Percentiles rank a stretch among this genome's conserved stretches.
Conservation (phyloP, 140 eudicot genomes). For the Anethum foeniculum region DNA sequence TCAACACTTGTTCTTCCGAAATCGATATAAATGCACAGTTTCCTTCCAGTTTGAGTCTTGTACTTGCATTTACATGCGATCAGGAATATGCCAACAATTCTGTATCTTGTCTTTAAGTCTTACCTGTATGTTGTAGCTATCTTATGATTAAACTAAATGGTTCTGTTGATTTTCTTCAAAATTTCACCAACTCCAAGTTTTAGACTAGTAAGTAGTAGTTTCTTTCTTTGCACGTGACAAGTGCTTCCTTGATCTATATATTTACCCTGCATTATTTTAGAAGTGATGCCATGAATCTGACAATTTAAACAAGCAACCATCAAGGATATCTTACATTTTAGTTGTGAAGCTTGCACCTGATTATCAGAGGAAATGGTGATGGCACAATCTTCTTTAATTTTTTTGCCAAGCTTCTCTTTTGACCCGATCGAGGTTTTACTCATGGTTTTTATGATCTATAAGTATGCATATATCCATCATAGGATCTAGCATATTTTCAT, state of each 20-base stretch:
- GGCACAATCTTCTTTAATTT: background rate
- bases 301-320: background rate
- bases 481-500: background rate
- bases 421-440: too few species aligned
- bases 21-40: background rate
- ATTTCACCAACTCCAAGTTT: background rate
- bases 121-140: background rate
- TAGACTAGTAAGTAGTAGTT: background rate
- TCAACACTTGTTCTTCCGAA: background rate
- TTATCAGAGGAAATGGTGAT: background rate
- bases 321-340: background rate
- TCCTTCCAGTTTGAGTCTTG: background rate
- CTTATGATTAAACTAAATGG: background rate
- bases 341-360: background rate
- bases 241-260: background rate
- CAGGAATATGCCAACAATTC: background rate
- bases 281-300: conserved; percentile 1
- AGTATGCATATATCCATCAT: too few species aligned
- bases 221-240: background rate
- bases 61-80: background rate
- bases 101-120: background rate
- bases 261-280: background rate
- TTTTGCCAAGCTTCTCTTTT: too few species aligned
- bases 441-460: too few species aligned
- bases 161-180: background rate